Conservation (phyloP, 192 early-diverging fungal species). For the Bifiguratus adelaidae region DNA sequence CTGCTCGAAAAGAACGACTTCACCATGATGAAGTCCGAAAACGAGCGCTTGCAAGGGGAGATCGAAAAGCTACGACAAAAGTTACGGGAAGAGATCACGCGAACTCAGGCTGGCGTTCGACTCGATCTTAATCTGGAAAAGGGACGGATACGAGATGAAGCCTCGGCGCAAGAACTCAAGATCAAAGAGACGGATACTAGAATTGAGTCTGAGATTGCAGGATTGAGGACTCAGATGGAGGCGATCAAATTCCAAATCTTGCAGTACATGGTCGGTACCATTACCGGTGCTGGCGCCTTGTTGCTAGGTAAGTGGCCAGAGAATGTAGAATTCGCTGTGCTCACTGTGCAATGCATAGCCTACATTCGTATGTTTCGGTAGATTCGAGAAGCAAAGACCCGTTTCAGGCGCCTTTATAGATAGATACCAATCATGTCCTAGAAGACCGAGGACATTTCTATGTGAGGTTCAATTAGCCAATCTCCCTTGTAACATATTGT, state of each 20-base stretch:
- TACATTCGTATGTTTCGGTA: slow-evolving; percentile 51
- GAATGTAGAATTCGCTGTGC: too few species aligned
- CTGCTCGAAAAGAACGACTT: slow-evolving; percentile 89
- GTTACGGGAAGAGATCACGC: slow-evolving; percentile 70
- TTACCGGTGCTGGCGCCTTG: slow-evolving; percentile 75
- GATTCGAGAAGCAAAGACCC: too few species aligned
- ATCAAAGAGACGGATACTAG: slow-evolving; percentile 78
- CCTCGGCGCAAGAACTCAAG: slow-evolving; percentile 69
- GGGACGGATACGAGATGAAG: slow-evolving; percentile 77
- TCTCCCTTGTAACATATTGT: too few species aligned
- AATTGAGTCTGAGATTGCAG: slow-evolving; percentile 83
- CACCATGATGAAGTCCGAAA: slow-evolving; percentile 68
- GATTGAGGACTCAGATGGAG: slow-evolving; percentile 75
- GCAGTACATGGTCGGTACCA: slow-evolving; percentile 75
- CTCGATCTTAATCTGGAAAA: slow-evolving; percentile 88
- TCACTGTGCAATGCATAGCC: too few species aligned
- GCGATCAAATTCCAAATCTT: slow-evolving; percentile 76
- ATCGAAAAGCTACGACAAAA: slow-evolving; percentile 78
- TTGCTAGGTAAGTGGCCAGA: slow-evolving; percentile 49
- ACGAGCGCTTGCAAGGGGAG: slow-evolving; percentile 65
- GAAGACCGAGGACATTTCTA: too few species aligned
- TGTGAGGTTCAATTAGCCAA: too few species aligned
- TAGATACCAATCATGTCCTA: too few species aligned
- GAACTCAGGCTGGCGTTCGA: slow-evolving; percentile 74
- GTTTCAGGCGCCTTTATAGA: too few species aligned